phyloP scores from a whole-genome alignment of 1,284 basidiomycete genomes.

The Boletus semigastroideus region DNA sequence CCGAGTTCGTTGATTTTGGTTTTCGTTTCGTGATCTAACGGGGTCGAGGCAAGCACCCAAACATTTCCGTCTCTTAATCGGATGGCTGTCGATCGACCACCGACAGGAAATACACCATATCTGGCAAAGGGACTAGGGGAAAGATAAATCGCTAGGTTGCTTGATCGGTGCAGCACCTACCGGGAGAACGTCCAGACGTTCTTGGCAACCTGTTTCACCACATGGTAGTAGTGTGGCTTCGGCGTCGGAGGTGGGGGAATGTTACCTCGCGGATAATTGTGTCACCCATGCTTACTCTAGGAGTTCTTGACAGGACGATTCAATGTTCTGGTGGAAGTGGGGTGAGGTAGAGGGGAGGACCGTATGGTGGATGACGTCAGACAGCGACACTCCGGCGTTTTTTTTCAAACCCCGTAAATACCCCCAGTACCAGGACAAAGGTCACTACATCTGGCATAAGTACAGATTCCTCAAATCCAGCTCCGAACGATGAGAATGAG shows the following conservation, averaged over 20 bases:
- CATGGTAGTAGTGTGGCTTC: conserved; percentile 1
- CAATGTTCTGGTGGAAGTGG: conserved; percentile 13
- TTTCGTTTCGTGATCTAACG: conserved; percentile 73
- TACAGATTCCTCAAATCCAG: too few species aligned
- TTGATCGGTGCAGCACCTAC: conserved; percentile 36
- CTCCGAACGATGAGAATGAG: too few species aligned
- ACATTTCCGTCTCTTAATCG: conserved; percentile 70
- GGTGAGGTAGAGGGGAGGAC: conserved; percentile 14
- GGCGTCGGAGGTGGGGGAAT: background rate
- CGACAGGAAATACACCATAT: conserved; percentile 69
- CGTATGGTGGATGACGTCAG: conserved; percentile 23
- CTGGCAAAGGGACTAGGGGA: conserved; percentile 62
- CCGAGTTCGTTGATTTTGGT: conserved; percentile 72
- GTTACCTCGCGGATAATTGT: conserved; percentile 33
- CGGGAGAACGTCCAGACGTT: conserved; percentile 75
- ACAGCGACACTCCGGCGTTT: background rate
- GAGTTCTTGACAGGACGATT: conserved; percentile 3
- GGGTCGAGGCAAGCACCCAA: conserved; percentile 87
- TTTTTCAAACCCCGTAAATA: too few species aligned
- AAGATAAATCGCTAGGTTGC: conserved; percentile 6
- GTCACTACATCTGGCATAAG: too few species aligned
- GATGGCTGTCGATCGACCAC: conserved; percentile 83
- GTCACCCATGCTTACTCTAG: conserved; percentile 22
- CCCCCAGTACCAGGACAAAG: too few species aligned
- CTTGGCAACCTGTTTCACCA: conserved; percentile 45